Evolutionary conservation across 1,284 basidiomycete genomes (phyloP).

Genomic region (Leccinum holopus): DNA sequence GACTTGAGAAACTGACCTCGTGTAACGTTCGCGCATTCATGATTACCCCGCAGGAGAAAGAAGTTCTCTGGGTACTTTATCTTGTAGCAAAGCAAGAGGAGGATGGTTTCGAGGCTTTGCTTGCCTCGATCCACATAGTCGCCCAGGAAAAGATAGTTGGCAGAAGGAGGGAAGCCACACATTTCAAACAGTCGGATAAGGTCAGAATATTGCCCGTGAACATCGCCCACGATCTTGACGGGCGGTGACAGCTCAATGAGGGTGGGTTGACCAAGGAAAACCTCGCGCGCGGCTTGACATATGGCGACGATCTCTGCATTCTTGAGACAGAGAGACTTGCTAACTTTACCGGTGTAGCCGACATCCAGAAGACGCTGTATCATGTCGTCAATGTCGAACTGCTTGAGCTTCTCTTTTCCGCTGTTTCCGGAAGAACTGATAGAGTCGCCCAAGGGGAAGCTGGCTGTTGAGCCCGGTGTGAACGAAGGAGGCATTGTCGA

Average conservation of each 20-base stretch:
- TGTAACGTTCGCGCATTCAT: constrained; percentile 99
- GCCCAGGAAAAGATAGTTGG: constrained; percentile 98
- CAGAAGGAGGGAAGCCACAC: constrained; percentile 97
- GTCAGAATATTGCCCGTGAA: constrained; percentile 98
- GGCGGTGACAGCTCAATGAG: constrained; percentile 97
- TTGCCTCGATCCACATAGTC: constrained; percentile 99
- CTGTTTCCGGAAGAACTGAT: constrained; percentile 39
- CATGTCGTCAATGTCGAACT: constrained; percentile 98
- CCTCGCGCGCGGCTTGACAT: constrained; percentile 95
- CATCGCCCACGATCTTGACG: constrained; percentile 99
- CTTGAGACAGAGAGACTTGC: constrained; percentile 95
- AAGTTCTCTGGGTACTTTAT: constrained; percentile 99
- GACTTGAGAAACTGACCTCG: constrained; percentile 62
- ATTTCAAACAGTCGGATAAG: constrained; percentile 98
- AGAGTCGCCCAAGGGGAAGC: constrained; percentile 41
- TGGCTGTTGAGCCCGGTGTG: constrained; percentile 46
- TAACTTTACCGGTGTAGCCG: constrained; percentile 97
- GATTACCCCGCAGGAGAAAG: constrained; percentile 96
- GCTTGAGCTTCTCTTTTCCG: constrained; percentile 58
- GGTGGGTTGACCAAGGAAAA: constrained; percentile 96
- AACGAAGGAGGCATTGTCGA: constrained; percentile 41
- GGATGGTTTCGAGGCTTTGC: constrained; percentile 97
- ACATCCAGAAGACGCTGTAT: constrained; percentile 95
- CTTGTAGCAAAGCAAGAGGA: constrained; percentile 97
- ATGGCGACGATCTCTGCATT: constrained; percentile 95